phyloP scores from a whole-genome alignment of 2,329 filamentous ascomycete genomes.

The Macrophomina pseudophaseolina region DNA sequence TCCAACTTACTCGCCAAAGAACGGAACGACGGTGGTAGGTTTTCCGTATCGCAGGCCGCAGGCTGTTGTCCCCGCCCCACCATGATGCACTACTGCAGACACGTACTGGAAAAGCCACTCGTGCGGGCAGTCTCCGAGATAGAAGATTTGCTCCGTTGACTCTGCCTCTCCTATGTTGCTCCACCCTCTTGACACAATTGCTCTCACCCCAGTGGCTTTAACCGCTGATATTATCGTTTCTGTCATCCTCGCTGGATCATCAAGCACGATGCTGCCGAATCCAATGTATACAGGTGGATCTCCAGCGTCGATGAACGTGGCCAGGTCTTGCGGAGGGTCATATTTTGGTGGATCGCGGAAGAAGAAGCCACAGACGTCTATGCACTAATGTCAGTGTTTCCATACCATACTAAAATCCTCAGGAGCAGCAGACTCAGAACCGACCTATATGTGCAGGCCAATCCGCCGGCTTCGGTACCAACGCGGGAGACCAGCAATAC shows the following conservation, averaged over 20 bases:
- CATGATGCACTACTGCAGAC: conserved; percentile 62
- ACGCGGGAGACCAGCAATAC: conserved; percentile 52
- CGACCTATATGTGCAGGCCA: conserved; percentile 46
- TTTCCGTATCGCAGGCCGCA: conserved; percentile 57
- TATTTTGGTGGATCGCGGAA: conserved; percentile 46
- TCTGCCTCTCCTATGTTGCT: conserved; percentile 46
- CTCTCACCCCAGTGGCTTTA: conserved; percentile 43
- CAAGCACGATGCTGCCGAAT: conserved; percentile 62
- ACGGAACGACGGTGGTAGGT: conserved; percentile 63
- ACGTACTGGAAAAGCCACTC: conserved; percentile 65
- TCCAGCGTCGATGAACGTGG: conserved; percentile 52
- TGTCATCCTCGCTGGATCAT: conserved; percentile 54
- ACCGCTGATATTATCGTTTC: conserved; percentile 55
- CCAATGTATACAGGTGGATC: conserved; percentile 61
- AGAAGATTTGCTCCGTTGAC: conserved; percentile 47
- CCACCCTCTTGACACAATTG: conserved; percentile 62
- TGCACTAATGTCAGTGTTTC: background rate
- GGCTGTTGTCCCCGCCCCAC: conserved; percentile 64
- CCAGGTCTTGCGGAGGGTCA: conserved; percentile 47
- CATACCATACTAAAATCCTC: no score
- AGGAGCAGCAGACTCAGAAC: conserved; percentile 30
- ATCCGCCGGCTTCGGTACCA: conserved; percentile 50
- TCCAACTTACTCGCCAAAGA: conserved; percentile 55
- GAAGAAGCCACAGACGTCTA: conserved; percentile 54
- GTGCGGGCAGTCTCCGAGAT: conserved; percentile 60